Conservation (phyloP, 176 grass and related monocot species). For the Tillandsia leiboldiana region DNA sequence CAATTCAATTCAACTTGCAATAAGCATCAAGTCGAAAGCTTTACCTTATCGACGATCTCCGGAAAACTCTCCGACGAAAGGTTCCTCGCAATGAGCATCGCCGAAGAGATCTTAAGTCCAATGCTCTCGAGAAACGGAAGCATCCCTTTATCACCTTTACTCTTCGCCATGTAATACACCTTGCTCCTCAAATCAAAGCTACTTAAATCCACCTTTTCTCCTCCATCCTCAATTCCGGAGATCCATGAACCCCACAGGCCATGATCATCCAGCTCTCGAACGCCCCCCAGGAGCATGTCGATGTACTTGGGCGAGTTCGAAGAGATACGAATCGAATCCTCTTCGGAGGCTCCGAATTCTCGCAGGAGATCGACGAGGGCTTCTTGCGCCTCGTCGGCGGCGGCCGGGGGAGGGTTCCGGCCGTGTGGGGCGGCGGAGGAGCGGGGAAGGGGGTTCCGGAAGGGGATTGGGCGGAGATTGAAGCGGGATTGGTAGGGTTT, state of each 20-base stretch:
- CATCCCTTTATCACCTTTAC: slow-evolving; percentile 50
- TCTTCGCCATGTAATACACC: slow-evolving; percentile 81
- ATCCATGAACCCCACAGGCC: slow-evolving; percentile 75
- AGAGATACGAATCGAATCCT: slow-evolving; percentile 37
- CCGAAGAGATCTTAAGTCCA: slow-evolving; percentile 64
- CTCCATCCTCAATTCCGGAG: slow-evolving; percentile 17
- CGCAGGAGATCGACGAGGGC: slow-evolving; percentile 43
- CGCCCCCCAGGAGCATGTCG: slow-evolving; percentile 56
- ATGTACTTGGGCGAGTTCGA: slow-evolving; percentile 39
- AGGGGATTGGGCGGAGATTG: background rate
- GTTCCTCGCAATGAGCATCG: slow-evolving; percentile 61
- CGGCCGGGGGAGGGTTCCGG: background rate
- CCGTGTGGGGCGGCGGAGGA: background rate
- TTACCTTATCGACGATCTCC: slow-evolving; percentile 55
- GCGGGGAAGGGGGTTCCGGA: background rate
- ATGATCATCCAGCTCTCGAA: slow-evolving; percentile 59
- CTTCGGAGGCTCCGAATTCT: slow-evolving; percentile 38
- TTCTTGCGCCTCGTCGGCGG: slow-evolving; percentile 22
- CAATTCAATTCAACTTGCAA: slow-evolving; percentile 1
- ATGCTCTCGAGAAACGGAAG: slow-evolving; percentile 73
- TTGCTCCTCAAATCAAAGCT: slow-evolving; percentile 59
- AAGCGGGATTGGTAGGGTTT: background rate
- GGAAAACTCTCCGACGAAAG: slow-evolving; percentile 39
- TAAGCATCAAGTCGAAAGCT: background rate
- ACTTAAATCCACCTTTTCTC: slow-evolving; percentile 23